Percentiles rank a stretch among this genome's conserved stretches.
These are phyloP conservation scores for Helichrysum umbraculigerum DNA, from an alignment of 129 eudicot species.

Conservation along the genomic window DNA sequence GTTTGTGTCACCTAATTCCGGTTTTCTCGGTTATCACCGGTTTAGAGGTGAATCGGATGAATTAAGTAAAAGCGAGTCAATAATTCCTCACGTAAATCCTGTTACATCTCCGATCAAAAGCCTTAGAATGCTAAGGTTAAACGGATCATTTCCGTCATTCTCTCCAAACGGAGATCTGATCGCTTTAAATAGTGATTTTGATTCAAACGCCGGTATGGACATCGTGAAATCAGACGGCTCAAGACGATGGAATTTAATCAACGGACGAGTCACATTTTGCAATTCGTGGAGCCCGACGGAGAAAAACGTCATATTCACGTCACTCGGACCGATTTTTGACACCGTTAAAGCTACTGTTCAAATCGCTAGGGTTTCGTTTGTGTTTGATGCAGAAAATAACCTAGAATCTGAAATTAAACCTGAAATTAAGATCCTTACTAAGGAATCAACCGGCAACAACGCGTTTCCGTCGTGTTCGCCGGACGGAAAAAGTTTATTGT, in stretches of 20 bases:
- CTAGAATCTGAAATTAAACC: constrained; percentile 27
- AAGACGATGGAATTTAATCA: constrained; percentile 60
- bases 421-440: constrained; percentile 60
- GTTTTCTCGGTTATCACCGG: constrained; percentile 67
- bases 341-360: constrained; percentile 54
- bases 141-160: constrained; percentile 69
- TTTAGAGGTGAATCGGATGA: constrained; percentile 62
- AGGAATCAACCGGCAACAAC: constrained; percentile 67
- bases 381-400: constrained; percentile 11
- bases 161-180: constrained; percentile 59
- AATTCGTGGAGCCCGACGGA: constrained; percentile 72
- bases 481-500: constrained; percentile 62
- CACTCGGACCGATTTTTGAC: constrained; percentile 68
- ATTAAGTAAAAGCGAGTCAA: constrained; percentile 33
- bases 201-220: constrained; percentile 48
- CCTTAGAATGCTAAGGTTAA: constrained; percentile 57
- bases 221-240: constrained; percentile 80
- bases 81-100: constrained; percentile 49
- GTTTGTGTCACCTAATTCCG: constrained; percentile 54
- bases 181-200: constrained; percentile 63
- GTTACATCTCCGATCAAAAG: constrained; percentile 50
- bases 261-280: constrained; percentile 47
- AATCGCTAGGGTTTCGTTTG: constrained; percentile 68
- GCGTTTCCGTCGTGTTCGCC: constrained; percentile 87
- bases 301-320: constrained; percentile 65